Evolutionary conservation across 225 moss, liverwort and hornwort genomes (phyloP).

Genomic region (Antitrichia curtipendula): DNA sequence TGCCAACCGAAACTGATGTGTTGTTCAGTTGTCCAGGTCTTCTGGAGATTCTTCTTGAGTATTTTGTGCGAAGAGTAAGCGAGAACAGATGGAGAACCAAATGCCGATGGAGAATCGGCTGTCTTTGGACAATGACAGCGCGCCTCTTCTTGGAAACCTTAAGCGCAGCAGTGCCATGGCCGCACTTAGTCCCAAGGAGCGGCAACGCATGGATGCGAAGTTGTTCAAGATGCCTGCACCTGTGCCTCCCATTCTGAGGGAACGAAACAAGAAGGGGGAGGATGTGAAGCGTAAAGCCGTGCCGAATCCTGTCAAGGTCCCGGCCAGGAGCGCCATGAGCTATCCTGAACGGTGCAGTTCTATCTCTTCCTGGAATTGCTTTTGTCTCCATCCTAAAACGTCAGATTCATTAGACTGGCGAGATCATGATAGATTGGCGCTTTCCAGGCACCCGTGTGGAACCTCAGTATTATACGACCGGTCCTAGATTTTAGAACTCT

Average conservation of each 20-base stretch:
- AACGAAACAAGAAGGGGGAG: constrained; percentile 19
- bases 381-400: not conserved
- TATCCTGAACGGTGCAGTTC: constrained; percentile 64
- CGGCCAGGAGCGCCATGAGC: constrained; percentile 56
- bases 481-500: not conserved
- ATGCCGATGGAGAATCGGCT: not conserved
- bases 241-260: constrained; percentile 16
- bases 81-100: constrained; percentile 23
- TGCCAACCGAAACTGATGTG: not conserved
- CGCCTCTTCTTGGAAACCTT: constrained; percentile 15
- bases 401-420: not conserved
- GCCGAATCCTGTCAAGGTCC: constrained; percentile 63
- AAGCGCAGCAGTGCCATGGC: constrained; percentile 36
- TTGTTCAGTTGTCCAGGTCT: not conserved
- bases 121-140: constrained; percentile 14
- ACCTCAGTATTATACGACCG: not conserved
- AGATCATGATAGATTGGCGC: not conserved
- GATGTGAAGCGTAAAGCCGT: constrained; percentile 25
- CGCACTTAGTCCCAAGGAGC: constrained; percentile 23
- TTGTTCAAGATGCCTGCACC: constrained; percentile 32
- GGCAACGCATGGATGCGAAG: constrained; percentile 28
- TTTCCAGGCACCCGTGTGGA: not conserved
- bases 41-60: not conserved
- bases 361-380: constrained; percentile 4
- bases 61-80: not conserved